These are phyloP conservation scores for Xylariaceae sp. DNA, from an alignment of 2,329 filamentous ascomycete species.

Conservation along the genomic window DNA sequence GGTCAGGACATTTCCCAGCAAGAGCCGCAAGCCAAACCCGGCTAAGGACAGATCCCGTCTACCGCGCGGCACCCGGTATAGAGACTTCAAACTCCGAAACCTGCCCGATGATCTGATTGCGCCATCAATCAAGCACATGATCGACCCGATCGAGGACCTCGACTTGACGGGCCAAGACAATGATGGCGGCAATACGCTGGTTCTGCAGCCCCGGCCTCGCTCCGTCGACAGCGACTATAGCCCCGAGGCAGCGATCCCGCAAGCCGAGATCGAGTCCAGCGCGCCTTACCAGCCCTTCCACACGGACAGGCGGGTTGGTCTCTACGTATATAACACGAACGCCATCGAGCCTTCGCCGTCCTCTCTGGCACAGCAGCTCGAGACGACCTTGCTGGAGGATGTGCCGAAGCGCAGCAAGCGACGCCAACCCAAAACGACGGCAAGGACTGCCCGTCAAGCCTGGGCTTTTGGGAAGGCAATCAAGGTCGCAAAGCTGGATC, in stretches of 20 bases:
- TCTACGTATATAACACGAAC: constrained; percentile 54
- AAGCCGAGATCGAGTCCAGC: constrained; percentile 90
- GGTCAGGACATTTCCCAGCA: constrained; percentile 58
- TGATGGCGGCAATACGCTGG: constrained; percentile 47
- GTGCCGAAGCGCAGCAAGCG: constrained; percentile 29
- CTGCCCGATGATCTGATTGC: constrained; percentile 54
- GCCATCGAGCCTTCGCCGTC: constrained; percentile 20
- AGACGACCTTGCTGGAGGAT: constrained; percentile 34
- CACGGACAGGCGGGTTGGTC: constrained; percentile 74
- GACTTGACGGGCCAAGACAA: constrained; percentile 46
- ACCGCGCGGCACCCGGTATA: constrained; percentile 49
- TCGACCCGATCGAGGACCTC: constrained; percentile 50
- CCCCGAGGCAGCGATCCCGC: constrained; percentile 58
- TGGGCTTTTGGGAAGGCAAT: constrained; percentile 59
- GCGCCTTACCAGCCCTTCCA: constrained; percentile 95
- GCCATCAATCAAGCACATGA: constrained; percentile 45
- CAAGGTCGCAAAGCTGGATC: constrained; percentile 41
- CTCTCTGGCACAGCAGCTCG: constrained; percentile 32
- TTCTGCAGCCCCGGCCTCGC: constrained; percentile 37
- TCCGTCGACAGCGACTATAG: constrained; percentile 32
- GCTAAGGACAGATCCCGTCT: constrained; percentile 44
- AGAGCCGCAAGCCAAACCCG: constrained; percentile 46
- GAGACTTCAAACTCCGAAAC: constrained; percentile 59
- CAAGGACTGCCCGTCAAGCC: constrained; percentile 14
- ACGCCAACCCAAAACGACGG: constrained; percentile 7